Percentiles rank a stretch among this genome's conserved stretches.
Evolutionary conservation across 768 basidiomycete genomes (phyloP).

Genomic region (Naganishia friedmannii): DNA sequence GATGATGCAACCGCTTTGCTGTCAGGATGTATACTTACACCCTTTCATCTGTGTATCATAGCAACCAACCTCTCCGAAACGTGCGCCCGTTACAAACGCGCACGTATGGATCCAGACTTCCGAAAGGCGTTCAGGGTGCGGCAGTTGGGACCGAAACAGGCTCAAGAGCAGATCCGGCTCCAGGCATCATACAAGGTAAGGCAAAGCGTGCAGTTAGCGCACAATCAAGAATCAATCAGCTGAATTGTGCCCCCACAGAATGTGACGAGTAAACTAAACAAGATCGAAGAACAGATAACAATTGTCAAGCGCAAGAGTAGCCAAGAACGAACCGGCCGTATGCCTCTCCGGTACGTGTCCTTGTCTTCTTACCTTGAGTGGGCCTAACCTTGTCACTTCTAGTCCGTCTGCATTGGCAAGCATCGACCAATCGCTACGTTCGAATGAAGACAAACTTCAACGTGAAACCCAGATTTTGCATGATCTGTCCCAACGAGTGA

Average conservation of each 20-base stretch:
- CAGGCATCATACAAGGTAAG: constrained; percentile 67
- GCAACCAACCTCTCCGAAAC: constrained; percentile 67
- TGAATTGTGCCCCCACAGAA: constrained; percentile 53
- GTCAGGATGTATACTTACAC: background rate
- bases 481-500: constrained; percentile 37
- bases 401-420: constrained; percentile 67
- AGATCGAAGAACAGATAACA: constrained; percentile 72
- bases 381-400: background rate
- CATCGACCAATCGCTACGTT: constrained; percentile 76
- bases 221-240: background rate
- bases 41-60: constrained; percentile 12
- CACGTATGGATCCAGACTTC: constrained; percentile 74
- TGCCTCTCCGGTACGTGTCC: constrained; percentile 61
- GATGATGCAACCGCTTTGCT: background rate
- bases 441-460: constrained; percentile 62
- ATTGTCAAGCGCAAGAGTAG: constrained; percentile 68
- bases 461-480: constrained; percentile 49
- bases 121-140: constrained; percentile 68
- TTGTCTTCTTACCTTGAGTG: background rate
- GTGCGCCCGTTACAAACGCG: constrained; percentile 58
- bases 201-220: constrained; percentile 39
- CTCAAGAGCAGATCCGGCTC: constrained; percentile 74
- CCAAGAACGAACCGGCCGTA: constrained; percentile 63
- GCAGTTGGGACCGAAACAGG: constrained; percentile 82
- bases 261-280: constrained; percentile 70